A percentile compares a stretch with the other conserved stretches of the same genome.
These are phyloP conservation scores for Davidsoniella australis DNA, from an alignment of 2,329 filamentous ascomycete genomes.

Conservation along the genomic window DNA sequence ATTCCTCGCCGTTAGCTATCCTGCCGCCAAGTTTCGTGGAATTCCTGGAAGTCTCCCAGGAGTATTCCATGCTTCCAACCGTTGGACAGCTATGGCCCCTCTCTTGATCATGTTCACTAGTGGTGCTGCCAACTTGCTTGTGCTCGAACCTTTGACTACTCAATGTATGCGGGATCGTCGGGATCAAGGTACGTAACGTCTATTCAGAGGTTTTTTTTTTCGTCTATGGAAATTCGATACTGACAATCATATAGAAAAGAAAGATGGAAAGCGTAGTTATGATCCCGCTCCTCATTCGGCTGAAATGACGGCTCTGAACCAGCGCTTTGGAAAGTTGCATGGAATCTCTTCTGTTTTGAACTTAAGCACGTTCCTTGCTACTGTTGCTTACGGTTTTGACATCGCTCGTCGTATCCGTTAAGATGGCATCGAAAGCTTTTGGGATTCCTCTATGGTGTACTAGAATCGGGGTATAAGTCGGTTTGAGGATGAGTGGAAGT, in stretches of 20 bases:
- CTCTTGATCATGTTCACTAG: constrained; percentile 53
- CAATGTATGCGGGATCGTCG: constrained; percentile 59
- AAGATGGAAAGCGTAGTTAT: constrained; percentile 76
- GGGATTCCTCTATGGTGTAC: no score
- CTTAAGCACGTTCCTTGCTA: constrained; percentile 49
- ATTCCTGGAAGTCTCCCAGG: constrained; percentile 32
- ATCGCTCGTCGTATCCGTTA: constrained; percentile 46
- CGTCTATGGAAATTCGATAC: background rate
- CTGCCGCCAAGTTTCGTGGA: constrained; percentile 33
- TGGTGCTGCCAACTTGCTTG: constrained; percentile 50
- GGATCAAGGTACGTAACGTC: constrained; percentile 47
- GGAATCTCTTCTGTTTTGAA: constrained; percentile 70
- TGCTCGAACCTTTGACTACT: constrained; percentile 60
- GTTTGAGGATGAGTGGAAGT: no score
- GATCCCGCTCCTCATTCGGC: constrained; percentile 63
- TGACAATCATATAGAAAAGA: constrained; percentile 40
- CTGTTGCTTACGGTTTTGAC: constrained; percentile 61
- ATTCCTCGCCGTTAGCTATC: constrained; percentile 63
- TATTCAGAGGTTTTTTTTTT: background rate
- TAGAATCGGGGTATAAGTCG: no score
- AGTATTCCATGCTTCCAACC: constrained; percentile 41
- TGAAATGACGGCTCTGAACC: constrained; percentile 70
- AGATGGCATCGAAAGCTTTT: background rate
- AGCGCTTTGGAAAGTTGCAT: constrained; percentile 62
- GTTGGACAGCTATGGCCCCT: constrained; percentile 48